These are phyloP conservation scores for Rubia balearica DNA, from an alignment of 305 asterid genomes.

Conservation along the genomic window DNA sequence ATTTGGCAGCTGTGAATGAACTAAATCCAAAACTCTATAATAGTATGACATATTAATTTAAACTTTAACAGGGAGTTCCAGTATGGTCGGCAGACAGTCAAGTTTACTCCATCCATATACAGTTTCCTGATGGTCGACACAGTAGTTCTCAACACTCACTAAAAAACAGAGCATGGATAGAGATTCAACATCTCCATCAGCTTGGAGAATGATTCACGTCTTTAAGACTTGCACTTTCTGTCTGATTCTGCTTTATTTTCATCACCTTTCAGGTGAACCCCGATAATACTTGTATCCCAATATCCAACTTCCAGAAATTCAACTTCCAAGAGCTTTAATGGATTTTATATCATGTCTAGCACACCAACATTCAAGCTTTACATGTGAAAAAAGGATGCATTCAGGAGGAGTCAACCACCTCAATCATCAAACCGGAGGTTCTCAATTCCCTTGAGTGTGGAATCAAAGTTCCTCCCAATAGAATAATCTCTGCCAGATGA, in stretches of 20 bases:
- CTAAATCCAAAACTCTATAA: neutral
- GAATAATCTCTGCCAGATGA: constrained; percentile 48
- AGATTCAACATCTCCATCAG: constrained; percentile 13
- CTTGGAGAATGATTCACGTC: constrained; percentile 8
- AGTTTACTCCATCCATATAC: constrained; percentile 13
- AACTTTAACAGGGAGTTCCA: constrained; percentile 2
- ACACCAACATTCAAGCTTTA: constrained; percentile 31
- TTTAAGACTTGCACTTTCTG: constrained; percentile 1
- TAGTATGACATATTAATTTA: neutral
- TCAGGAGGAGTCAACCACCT: constrained; percentile 14
- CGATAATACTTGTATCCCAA: constrained; percentile 5
- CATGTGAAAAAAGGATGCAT: constrained; percentile 15
- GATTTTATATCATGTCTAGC: constrained; percentile 27
- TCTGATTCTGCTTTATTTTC: neutral
- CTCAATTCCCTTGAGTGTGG: constrained; percentile 70
- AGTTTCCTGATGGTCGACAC: constrained; percentile 8
- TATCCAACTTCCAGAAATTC: constrained; percentile 24
- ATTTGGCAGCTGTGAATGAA: neutral
- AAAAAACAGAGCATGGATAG: constrained; percentile 1
- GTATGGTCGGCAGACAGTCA: neutral
- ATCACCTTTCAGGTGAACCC: neutral
- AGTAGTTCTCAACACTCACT: constrained; percentile 6
- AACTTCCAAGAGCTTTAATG: constrained; percentile 19
- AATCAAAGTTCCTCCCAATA: constrained; percentile 50
- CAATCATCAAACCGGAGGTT: constrained; percentile 59